A percentile compares a stretch with the other conserved stretches of the same genome.
These are phyloP conservation scores for Trametes coccinea DNA, from an alignment of 768 basidiomycete species.

Conservation along the genomic window DNA sequence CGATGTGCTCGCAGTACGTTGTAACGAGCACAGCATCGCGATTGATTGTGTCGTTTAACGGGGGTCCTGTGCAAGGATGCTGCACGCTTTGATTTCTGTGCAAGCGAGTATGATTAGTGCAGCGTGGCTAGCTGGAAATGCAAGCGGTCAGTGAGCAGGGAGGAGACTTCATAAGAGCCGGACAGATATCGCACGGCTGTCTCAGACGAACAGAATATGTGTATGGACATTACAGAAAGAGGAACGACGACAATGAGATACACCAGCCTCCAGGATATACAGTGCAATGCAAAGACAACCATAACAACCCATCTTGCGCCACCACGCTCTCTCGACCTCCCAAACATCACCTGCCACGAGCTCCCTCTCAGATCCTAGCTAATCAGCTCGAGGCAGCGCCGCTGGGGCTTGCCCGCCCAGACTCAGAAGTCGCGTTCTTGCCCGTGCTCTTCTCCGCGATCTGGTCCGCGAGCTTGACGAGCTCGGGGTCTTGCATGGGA, in stretches of 20 bases:
- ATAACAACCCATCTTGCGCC: slow-evolving; percentile 7
- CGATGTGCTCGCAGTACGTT: no score
- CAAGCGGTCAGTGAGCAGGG: neutral
- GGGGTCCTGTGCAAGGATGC: no score
- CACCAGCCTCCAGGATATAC: slow-evolving; percentile 25
- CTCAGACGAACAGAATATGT: neutral
- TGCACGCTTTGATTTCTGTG: no score
- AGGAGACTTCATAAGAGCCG: neutral
- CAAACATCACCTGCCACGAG: neutral
- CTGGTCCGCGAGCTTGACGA: slow-evolving; percentile 30
- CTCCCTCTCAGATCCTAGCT: neutral
- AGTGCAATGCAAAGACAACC: slow-evolving; percentile 24
- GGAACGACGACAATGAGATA: slow-evolving; percentile 15
- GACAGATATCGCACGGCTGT: neutral
- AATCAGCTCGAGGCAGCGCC: slow-evolving; percentile 17
- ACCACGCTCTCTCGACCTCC: neutral
- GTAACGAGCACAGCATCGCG: no score
- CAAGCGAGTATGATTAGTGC: no score
- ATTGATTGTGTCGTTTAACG: no score
- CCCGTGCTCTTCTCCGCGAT: slow-evolving; percentile 23
- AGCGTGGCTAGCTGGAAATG: no score
- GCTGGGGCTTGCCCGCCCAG: slow-evolving; percentile 20
- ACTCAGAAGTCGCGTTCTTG: slow-evolving; percentile 14
- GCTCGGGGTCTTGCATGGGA: slow-evolving; percentile 27
- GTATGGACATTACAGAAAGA: slow-evolving; percentile 11